Conservation (phyloP, 345 rosid genomes). For the Gynandropsis gynandra region DNA sequence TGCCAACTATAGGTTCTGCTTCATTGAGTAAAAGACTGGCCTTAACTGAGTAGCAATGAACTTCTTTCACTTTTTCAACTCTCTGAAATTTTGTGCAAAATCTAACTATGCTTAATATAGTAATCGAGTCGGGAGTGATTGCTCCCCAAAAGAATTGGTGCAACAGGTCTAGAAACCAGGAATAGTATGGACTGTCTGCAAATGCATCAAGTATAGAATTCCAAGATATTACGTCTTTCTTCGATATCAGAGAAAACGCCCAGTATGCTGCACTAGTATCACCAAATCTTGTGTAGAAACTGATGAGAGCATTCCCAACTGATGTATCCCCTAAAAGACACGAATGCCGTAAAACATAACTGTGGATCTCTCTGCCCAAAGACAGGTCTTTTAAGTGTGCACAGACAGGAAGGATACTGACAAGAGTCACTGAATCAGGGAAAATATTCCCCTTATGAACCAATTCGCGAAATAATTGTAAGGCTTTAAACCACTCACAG, state of each 20-base stretch:
- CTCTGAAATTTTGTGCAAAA: constrained; percentile 28
- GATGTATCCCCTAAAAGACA: constrained; percentile 29
- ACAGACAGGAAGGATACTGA: constrained; percentile 67
- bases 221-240: constrained; percentile 33
- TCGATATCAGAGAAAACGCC: constrained; percentile 26
- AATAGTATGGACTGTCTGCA: constrained; percentile 28
- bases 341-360: constrained; percentile 21
- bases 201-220: constrained; percentile 29
- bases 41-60: constrained; percentile 61
- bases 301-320: constrained; percentile 38
- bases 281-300: constrained; percentile 58
- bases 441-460: constrained; percentile 29
- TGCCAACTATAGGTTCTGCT: constrained; percentile 36
- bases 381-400: constrained; percentile 36
- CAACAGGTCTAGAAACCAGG: constrained; percentile 39
- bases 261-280: constrained; percentile 42
- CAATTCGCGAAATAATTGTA: constrained; percentile 45
- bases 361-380: constrained; percentile 41
- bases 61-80: constrained; percentile 50
- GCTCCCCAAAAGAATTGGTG: constrained; percentile 42
- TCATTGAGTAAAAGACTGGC: constrained; percentile 33
- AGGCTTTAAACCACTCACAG: constrained; percentile 50
- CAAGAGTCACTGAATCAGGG: constrained; percentile 59
- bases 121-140: constrained; percentile 28
- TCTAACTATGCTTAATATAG: constrained; percentile 25